Base-by-base conservation (phyloP, 345 rosid species). In the Dimocarpus longan region DNA sequence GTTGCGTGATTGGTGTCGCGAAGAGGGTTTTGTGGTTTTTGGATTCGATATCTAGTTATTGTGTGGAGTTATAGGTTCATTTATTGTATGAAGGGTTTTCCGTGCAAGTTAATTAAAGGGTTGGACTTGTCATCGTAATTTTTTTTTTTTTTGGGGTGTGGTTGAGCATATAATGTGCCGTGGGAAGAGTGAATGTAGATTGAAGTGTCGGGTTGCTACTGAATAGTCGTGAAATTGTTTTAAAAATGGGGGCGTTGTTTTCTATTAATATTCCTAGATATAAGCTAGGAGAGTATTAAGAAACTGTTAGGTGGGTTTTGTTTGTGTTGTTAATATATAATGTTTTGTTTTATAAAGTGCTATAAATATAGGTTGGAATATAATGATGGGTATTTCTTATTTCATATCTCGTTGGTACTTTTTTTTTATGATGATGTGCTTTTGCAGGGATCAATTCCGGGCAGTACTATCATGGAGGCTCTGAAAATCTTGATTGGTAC, bases 401-500 rank as follows among this genome's bases (percentile, higher is more conserved):
- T 2, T 21, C 26, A 21, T 69, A 12, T 54, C 19, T 42, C 67
- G 52, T 76, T 77, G 60, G 40, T 68, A 4, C 50, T 21, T 12
- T 4, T 72, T 15, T 60, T 7, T 60, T 12, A 60, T 60, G 65
- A 60, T 60, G 13, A 68, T 88, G 74, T 80, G 79, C 76, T 39
- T 83, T 16, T 73, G 79, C 84, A 94, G 98, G 97, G 91, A 77
- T 82, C 90, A 65, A 82, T 87, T 80, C 93, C 91, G 73, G 78
- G 46, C 80, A 88, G 86, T 54, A 79, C 93, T 28, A 83, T 94
- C 78, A 82, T 84, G 90, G 82, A 72, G 70, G 98, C 98, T 78
- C 86, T 95, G 70, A 90, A 88, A 81, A 86, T 91, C 71, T 72
- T 95, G 56, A 88, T 91, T 72, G 98, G 97, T 95, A 89, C 16